Evolutionary conservation across 106 monocot genomes (phyloP), one percentile per base, ranked within the genome.

Genomic region (Posidonia australis): DNA sequence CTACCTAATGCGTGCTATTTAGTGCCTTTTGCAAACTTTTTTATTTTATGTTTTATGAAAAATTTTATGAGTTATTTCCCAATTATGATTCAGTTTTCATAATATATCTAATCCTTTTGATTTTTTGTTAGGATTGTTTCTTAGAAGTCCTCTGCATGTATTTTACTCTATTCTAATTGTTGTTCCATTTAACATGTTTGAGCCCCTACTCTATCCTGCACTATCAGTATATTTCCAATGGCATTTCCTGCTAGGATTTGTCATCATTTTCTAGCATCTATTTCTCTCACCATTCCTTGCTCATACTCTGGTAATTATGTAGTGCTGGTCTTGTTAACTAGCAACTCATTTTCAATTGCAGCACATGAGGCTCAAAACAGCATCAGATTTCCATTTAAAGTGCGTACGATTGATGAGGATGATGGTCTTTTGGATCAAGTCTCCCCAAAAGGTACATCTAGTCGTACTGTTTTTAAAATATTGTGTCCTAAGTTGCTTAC

Each of bases 361-460:
- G 94, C 89, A 53, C 30, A 63, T 24, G 75, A 82, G 47, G 94
- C 90, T 60, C 74, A 67, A 49, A 74, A 28, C 27, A 59, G 29
- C 24, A 55, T 81, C 24, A 22, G 22, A 1, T 77, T 52, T 21
- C 76, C 79, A 20, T 90, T 80, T 69, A 90, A 84, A 71, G 77
- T 87, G 18, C 90, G 90, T 12, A 9, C 13, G 30, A 70, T 96
- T 18, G 72, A 68, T 16, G 76, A 84, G 25, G 73, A 75, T 23
- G 90, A 96, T 66, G 56, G 25, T 55, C 21, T 90, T 1, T 63
- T 86, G 64, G 36, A 55, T 30, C 69, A 80, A 25, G 44, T 84
- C n/a, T 77, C 84, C 41, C 28, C 29, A 3, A 84, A 67, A 80
- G 94, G 94, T 90, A 66, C 43, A 22, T 23, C 25, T 65, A 14